Evolutionary conservation across 306 rosid species (phyloP).

Genomic region (Corylus heterophylla): DNA sequence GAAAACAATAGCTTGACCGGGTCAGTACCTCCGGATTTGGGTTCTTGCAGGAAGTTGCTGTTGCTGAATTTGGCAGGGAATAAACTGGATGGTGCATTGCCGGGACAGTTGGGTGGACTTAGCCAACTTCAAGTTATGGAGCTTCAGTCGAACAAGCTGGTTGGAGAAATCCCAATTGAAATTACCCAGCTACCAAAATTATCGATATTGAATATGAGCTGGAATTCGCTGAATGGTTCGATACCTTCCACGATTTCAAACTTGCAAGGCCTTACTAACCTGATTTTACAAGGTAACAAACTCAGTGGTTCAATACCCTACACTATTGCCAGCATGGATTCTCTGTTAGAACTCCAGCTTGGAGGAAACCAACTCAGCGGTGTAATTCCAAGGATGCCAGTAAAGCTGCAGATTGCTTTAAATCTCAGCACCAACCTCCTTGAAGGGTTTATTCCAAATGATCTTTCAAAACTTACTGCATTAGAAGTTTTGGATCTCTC

Average conservation of each 20-base stretch:
- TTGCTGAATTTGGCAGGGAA: conserved; percentile 73
- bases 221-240: conserved; percentile 61
- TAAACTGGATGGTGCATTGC: conserved; percentile 48
- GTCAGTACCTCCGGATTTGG: conserved; percentile 45
- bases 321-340: conserved; percentile 19
- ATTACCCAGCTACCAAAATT: conserved; percentile 34
- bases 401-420: conserved; percentile 52
- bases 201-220: conserved; percentile 55
- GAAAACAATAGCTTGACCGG: conserved; percentile 54
- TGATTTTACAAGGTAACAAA: conserved; percentile 57
- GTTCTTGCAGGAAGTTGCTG: conserved; percentile 47
- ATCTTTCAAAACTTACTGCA: conserved; percentile 18
- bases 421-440: conserved; percentile 77
- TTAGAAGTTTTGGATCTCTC: conserved; percentile 86
- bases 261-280: conserved; percentile 33
- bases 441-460: conserved; percentile 47
- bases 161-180: conserved; percentile 55
- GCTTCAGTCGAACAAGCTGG: conserved; percentile 57
- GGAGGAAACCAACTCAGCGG: conserved; percentile 60
- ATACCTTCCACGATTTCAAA: conserved; percentile 50
- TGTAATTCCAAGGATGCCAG: conserved; percentile 62
- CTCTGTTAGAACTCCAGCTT: conserved; percentile 67
- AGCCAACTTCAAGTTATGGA: conserved; percentile 51
- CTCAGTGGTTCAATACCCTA: conserved; percentile 59
- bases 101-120: conserved; percentile 52